Conservation (phyloP, 176 grass and related monocot species). For the Carex pumila region DNA sequence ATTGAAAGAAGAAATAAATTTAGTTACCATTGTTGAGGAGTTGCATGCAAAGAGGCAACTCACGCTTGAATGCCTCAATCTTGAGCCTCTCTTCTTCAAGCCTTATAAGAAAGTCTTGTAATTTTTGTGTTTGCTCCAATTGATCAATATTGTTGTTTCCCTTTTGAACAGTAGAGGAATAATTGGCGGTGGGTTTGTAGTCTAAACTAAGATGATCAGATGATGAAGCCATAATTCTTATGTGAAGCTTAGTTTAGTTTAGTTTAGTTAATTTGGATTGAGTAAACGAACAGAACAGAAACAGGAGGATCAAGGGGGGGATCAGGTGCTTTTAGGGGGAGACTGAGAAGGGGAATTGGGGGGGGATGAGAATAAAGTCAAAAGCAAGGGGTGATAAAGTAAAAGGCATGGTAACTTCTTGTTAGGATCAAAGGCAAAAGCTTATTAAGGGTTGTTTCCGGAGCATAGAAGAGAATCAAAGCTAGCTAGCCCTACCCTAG, state of each 20-base stretch:
- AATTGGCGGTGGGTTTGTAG: constrained; percentile 54
- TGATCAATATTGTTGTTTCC: constrained; percentile 22
- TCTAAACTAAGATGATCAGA: constrained; percentile 89
- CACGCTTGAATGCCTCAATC: constrained; percentile 98
- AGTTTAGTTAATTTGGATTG: not conserved
- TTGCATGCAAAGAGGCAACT: constrained; percentile 96
- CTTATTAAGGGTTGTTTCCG: constrained; percentile 59
- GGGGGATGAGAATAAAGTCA: constrained; percentile 77
- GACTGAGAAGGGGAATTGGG: constrained; percentile 14
- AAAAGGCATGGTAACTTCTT: constrained; percentile 99
- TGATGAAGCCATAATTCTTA: constrained; percentile 71
- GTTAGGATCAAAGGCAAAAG: constrained; percentile 99
- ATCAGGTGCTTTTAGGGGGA: constrained; percentile 61
- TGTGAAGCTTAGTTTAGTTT: too few relatives aligned
- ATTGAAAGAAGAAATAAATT: not conserved
- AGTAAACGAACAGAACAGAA: constrained; percentile 6
- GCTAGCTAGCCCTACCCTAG: constrained; percentile 14
- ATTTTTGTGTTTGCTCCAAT: constrained; percentile 45
- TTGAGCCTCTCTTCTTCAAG: constrained; percentile 92
- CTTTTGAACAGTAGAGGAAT: constrained; percentile 27
- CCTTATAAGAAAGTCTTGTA: constrained; percentile 63
- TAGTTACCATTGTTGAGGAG: constrained; percentile 76
- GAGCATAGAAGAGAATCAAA: constrained; percentile 37
- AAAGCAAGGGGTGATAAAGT: constrained; percentile 50
- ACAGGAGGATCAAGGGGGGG: constrained; percentile 50